Evolutionary conservation across 2,329 filamentous ascomycete species (phyloP), one percentile per base, ranked within the genome.

Genomic region (Chrysoporthe austroafricana): DNA sequence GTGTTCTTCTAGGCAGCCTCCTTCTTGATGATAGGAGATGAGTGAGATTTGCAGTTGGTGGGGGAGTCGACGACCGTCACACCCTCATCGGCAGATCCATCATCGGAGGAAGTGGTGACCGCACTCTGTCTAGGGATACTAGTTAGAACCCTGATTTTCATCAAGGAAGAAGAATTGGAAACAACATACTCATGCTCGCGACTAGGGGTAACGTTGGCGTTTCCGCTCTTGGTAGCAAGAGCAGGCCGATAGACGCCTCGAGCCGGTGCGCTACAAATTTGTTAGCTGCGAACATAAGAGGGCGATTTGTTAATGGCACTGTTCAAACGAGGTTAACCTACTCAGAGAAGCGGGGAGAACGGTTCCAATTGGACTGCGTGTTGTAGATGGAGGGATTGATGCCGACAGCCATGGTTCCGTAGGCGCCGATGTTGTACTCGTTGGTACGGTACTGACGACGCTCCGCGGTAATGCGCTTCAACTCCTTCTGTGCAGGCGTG

Each of bases 401-500:
- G 18, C 87, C 85, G 62, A 90, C 86, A 69, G 86, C 83, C 59
- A 86, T 82, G 69, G 87, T 89, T 69, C 88, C 88, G 73, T 90
- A 90, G 56, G 88, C 88, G 68, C 88, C 87, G 70, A 90, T 89
- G 74, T 94, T 94, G 81, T 98, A 98, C 82, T 98, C 96, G 67
- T 96, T 96, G 68, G 95, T 96, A 69, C 96, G 93, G 82, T 97
- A 98, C 76, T 97, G 93, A 70, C 96, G 94, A 67, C 94, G 93
- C 77, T 97, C 94, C 43, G 96, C 94, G 54, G 95, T 98, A 77
- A 97, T 91, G 71, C 96, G 91, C 86, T 99, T 99, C 73, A 99
- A 86, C 77, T 96, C 89, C 84, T 99, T 99, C 80, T 99, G 96
- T 70, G 95, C 92, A 66, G 96, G 93, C 48, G 96, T 99, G 76